Percentiles rank a stretch among this genome's conserved stretches.
phyloP scores from a whole-genome alignment of 371 early-diverging fungal species.

The Cokeromyces recurvatus region DNA sequence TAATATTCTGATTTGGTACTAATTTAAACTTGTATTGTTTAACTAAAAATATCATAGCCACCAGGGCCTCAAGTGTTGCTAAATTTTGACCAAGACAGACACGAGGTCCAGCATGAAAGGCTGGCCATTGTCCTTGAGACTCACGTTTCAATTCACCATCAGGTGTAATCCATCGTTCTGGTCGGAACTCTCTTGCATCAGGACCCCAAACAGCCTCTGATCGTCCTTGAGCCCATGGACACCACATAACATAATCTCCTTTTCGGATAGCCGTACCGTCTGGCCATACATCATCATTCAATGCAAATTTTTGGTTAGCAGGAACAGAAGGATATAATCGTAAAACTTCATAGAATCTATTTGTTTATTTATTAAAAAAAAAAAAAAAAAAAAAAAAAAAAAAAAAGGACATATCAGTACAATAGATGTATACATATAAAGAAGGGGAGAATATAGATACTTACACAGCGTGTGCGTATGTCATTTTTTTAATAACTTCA shows the following conservation, averaged over 20 bases:
- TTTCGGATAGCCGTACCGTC: slow-evolving; percentile 60
- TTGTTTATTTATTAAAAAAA: too few relatives aligned
- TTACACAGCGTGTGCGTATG: slow-evolving; percentile 57
- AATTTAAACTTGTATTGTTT: slow-evolving; percentile 34
- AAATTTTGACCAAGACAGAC: slow-evolving; percentile 58
- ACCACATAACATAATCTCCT: slow-evolving; percentile 50
- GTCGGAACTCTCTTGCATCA: slow-evolving; percentile 49
- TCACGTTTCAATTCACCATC: slow-evolving; percentile 19
- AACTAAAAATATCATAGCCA: slow-evolving; percentile 41
- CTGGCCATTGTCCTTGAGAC: slow-evolving; percentile 27
- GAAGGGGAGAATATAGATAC: slow-evolving; percentile 2
- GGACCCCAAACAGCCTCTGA: slow-evolving; percentile 54
- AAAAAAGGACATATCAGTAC: background rate
- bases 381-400: background rate
- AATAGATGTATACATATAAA: background rate
- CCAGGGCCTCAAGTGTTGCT: slow-evolving; percentile 50
- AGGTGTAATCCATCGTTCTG: slow-evolving; percentile 50
- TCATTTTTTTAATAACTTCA: slow-evolving; percentile 45
- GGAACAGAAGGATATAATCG: slow-evolving; percentile 74
- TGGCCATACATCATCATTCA: slow-evolving; percentile 65
- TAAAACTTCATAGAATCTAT: slow-evolving; percentile 60
- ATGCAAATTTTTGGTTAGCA: slow-evolving; percentile 54
- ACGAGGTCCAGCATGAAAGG: slow-evolving; percentile 63
- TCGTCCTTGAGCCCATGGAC: slow-evolving; percentile 53
- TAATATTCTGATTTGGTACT: slow-evolving; percentile 35